Percentiles rank a stretch among this genome's conserved stretches.
phyloP scores from a whole-genome alignment of 768 basidiomycete species.

The Arthromyces matolae region DNA sequence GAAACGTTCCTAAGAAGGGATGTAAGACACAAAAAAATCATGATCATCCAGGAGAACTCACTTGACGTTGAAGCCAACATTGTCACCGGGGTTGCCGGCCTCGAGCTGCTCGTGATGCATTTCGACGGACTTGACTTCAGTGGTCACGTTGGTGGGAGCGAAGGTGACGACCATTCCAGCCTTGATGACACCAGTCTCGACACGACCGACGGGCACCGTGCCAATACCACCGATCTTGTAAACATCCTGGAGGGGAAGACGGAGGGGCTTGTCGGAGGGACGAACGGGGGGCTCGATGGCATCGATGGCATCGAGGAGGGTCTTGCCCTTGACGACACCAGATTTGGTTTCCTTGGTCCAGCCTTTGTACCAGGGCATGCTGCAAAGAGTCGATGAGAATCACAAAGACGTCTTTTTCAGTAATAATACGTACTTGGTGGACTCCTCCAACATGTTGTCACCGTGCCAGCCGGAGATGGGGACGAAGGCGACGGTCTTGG shows the following conservation, averaged over 20 bases:
- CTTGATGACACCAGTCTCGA: slow-evolving; percentile 99
- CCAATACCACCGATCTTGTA: slow-evolving; percentile 99
- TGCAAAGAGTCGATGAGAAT: slow-evolving; percentile 31
- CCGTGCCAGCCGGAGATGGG: slow-evolving; percentile 99
- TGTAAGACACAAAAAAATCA: neutral
- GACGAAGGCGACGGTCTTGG: slow-evolving; percentile 96
- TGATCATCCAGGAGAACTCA: slow-evolving; percentile 30
- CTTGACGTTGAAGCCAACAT: slow-evolving; percentile 99
- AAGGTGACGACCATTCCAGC: slow-evolving; percentile 99
- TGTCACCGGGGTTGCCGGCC: slow-evolving; percentile 95
- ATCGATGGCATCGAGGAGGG: slow-evolving; percentile 98
- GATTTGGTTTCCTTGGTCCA: slow-evolving; percentile 97
- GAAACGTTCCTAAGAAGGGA: slow-evolving; percentile 81
- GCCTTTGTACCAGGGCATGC: slow-evolving; percentile 99
- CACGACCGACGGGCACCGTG: slow-evolving; percentile 99
- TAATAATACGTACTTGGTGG: slow-evolving; percentile 64
- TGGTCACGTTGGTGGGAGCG: slow-evolving; percentile 96
- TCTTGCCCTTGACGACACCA: slow-evolving; percentile 95
- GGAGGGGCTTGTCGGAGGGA: slow-evolving; percentile 99
- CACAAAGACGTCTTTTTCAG: too few species aligned
- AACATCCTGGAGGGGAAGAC: slow-evolving; percentile 99
- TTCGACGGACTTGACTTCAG: slow-evolving; percentile 99
- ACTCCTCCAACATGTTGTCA: slow-evolving; percentile 99
- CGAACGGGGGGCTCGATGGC: slow-evolving; percentile 97
- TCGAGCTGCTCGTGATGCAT: slow-evolving; percentile 99